These are phyloP conservation scores for Coemansia sp. DNA, from an alignment of 192 early-diverging fungal genomes.

Conservation along the genomic window DNA sequence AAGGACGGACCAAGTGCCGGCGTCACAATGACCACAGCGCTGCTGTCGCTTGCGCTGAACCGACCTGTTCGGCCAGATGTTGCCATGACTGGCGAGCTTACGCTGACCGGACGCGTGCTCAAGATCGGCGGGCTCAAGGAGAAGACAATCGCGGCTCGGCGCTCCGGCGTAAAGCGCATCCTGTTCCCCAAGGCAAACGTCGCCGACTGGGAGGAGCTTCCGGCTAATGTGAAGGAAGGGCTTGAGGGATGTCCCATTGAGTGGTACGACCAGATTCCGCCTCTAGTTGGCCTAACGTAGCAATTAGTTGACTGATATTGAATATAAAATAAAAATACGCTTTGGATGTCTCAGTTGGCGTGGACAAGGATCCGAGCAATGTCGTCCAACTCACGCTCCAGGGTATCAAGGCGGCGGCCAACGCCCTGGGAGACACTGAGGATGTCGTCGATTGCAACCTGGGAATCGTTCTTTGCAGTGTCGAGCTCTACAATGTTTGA, in stretches of 20 bases:
- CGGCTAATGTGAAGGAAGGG: slow-evolving; percentile 89
- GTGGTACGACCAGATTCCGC: slow-evolving; percentile 74
- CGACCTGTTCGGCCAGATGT: slow-evolving; percentile 73
- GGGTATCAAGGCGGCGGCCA: slow-evolving; percentile 43
- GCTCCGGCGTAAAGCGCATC: slow-evolving; percentile 83
- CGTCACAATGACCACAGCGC: slow-evolving; percentile 91
- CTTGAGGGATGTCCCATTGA: slow-evolving; percentile 79
- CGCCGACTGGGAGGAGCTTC: slow-evolving; percentile 95
- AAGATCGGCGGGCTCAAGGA: slow-evolving; percentile 98
- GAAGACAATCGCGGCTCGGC: slow-evolving; percentile 97
- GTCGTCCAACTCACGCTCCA: slow-evolving; percentile 50
- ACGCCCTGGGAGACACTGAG: slow-evolving; percentile 50
- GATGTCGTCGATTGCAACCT: slow-evolving; percentile 49
- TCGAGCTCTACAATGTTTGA: slow-evolving; percentile 32
- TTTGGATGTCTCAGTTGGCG: slow-evolving; percentile 15
- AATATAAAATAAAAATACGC: no score
- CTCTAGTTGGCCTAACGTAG: slow-evolving; percentile 41
- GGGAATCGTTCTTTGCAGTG: slow-evolving; percentile 23
- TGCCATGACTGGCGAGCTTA: slow-evolving; percentile 99
- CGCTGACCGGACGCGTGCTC: slow-evolving; percentile 94
- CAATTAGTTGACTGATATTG: background rate
- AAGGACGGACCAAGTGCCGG: slow-evolving; percentile 98
- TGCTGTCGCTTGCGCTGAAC: slow-evolving; percentile 89
- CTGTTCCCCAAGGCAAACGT: slow-evolving; percentile 88
- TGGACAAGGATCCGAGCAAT: slow-evolving; percentile 49